These are phyloP conservation scores for Microdochium trichocladiopsis DNA, from an alignment of 2,329 filamentous ascomycete species.

Conservation along the genomic window DNA sequence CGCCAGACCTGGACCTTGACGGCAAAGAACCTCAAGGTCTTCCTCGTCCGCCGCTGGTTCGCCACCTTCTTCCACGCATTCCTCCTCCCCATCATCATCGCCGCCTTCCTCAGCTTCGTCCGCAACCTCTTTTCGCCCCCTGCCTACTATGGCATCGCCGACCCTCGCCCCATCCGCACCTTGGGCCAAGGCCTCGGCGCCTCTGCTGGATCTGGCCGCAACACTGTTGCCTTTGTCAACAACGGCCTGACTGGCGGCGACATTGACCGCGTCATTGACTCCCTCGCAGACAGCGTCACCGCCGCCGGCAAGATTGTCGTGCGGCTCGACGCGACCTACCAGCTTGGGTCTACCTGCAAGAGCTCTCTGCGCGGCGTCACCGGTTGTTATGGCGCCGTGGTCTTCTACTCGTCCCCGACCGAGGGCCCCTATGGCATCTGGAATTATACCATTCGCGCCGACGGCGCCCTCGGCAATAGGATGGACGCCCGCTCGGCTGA, in stretches of 20 bases:
- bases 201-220: conserved; percentile 47
- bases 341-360: conserved; percentile 56
- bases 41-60: conserved; percentile 44
- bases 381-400: conserved; percentile 64
- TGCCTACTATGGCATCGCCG: conserved; percentile 66
- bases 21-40: conserved; percentile 54
- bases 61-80: conserved; percentile 50
- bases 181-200: conserved; percentile 56
- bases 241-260: conserved; percentile 62
- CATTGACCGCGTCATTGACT: conserved; percentile 64
- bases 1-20: conserved; percentile 55
- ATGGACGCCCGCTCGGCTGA: conserved; percentile 57
- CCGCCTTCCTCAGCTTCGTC: conserved; percentile 60
- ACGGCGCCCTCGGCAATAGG: conserved; percentile 59
- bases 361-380: conserved; percentile 61
- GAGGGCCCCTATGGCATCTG: conserved; percentile 62
- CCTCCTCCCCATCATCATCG: conserved; percentile 50
- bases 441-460: conserved; percentile 82
- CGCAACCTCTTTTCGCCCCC: conserved; percentile 79
- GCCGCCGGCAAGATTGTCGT: conserved; percentile 47
- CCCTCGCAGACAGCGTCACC: conserved; percentile 50
- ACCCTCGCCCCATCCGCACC: conserved; percentile 51
- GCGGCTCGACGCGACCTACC: conserved; percentile 44
- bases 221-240: conserved; percentile 73
- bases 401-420: conserved; percentile 68